Conservation (phyloP, 495 filamentous ascomycete species). For the Xylaria longipes region DNA sequence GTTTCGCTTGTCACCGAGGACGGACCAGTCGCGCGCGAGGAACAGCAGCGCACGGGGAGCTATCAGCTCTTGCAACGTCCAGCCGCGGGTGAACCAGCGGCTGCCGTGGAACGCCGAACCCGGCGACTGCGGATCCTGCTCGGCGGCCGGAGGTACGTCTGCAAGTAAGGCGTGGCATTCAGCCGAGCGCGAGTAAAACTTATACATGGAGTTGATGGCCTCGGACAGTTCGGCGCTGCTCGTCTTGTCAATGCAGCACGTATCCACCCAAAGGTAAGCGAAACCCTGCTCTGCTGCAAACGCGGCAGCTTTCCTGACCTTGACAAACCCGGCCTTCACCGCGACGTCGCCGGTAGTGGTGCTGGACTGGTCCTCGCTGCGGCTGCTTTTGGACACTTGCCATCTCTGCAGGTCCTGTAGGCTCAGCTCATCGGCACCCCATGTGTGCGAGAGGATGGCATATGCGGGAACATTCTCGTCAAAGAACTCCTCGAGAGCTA, state of each 20-base stretch:
- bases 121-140: slow-evolving; percentile 2
- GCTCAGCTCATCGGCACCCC: slow-evolving; percentile 47
- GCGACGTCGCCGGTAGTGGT: neutral
- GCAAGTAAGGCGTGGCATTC: slow-evolving; percentile 49
- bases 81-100: slow-evolving; percentile 48
- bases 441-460: slow-evolving; percentile 54
- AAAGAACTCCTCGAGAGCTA: slow-evolving; percentile 44
- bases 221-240: neutral
- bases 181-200: slow-evolving; percentile 43
- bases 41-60: slow-evolving; percentile 42
- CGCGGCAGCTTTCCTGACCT: slow-evolving; percentile 35
- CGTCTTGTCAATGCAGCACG: slow-evolving; percentile 53
- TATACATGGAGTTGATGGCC: slow-evolving; percentile 40
- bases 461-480: slow-evolving; percentile 42
- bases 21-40: slow-evolving; percentile 37
- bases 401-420: slow-evolving; percentile 32
- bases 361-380: neutral
- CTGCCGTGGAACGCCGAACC: slow-evolving; percentile 13
- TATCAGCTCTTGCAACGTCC: slow-evolving; percentile 48
- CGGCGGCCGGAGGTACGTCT: slow-evolving; percentile 37
- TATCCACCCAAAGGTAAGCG: slow-evolving; percentile 47
- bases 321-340: slow-evolving; percentile 26
- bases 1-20: slow-evolving; percentile 27
- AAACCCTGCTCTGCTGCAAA: slow-evolving; percentile 30
- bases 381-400: neutral